Conservation (phyloP, 257 asterid genomes). For the Capsicum rhomboideum region DNA sequence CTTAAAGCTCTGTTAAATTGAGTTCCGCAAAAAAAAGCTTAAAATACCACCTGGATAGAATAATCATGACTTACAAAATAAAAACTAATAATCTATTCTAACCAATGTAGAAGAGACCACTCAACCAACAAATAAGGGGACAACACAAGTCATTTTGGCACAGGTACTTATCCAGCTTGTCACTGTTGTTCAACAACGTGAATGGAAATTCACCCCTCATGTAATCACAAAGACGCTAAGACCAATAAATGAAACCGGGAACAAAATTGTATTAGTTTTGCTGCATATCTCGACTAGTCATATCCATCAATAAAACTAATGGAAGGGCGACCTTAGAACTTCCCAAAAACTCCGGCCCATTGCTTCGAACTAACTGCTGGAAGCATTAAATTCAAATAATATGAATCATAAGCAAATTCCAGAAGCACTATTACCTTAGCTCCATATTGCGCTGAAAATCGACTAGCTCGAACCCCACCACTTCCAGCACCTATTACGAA, state of each 20-base stretch:
- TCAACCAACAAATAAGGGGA: not conserved
- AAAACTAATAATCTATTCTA: not conserved
- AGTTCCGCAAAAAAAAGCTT: not conserved
- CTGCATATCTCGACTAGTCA: not conserved
- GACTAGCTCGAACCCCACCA: conserved; percentile 93
- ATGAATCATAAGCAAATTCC: not conserved
- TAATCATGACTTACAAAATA: not conserved
- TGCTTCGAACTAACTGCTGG: not conserved
- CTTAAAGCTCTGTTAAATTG: not conserved
- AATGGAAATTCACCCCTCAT: not conserved
- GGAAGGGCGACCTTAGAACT: no score
- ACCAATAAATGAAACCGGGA: not conserved
- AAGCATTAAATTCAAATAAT: not conserved
- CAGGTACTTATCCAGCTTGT: not conserved
- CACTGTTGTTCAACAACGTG: not conserved
- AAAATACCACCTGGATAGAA: not conserved
- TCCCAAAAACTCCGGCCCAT: not conserved
- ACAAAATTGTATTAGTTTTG: not conserved
- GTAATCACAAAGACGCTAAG: not conserved
- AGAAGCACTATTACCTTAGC: conserved; percentile 56
- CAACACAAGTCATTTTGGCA: not conserved
- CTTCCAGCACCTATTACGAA: conserved; percentile 98
- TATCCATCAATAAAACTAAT: not conserved
- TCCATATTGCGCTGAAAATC: conserved; percentile 88
- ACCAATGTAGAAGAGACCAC: not conserved